phyloP scores from a whole-genome alignment of 352 stramenopile genomes.

The Globisporangium radiosum region DNA sequence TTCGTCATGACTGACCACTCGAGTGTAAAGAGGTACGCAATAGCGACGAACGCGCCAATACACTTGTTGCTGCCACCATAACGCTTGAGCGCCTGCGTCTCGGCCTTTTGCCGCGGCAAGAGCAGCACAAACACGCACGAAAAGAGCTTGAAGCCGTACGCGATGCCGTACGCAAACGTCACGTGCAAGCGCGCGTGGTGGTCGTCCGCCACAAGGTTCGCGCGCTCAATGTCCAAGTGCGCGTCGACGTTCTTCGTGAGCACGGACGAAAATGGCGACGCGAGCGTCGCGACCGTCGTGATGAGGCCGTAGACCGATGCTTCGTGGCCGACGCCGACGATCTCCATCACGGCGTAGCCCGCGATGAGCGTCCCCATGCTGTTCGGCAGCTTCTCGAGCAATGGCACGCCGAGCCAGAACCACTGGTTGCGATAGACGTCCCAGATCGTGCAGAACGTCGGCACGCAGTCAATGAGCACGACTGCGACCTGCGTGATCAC shows the following conservation, averaged over 20 bases:
- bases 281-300: conserved; percentile 33
- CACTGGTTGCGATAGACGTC: conserved; percentile 61
- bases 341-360: conserved; percentile 43
- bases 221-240: conserved; percentile 48
- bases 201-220: conserved; percentile 32
- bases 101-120: conserved; percentile 21
- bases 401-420: conserved; percentile 55
- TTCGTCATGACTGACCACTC: conserved; percentile 31
- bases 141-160: conserved; percentile 45
- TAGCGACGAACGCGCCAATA: conserved; percentile 7
- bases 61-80: conserved; percentile 16
- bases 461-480: conserved; percentile 36
- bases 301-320: conserved; percentile 40
- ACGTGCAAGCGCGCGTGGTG: conserved; percentile 36
- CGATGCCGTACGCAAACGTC: conserved; percentile 50
- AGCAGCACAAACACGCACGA: conserved; percentile 39
- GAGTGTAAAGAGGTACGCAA: conserved; percentile 17
- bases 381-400: conserved; percentile 44
- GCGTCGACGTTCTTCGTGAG: conserved; percentile 51
- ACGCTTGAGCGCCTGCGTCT: conserved; percentile 14
- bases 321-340: conserved; percentile 43
- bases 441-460: conserved; percentile 60
- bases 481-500: conserved; percentile 33
- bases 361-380: conserved; percentile 39
- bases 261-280: conserved; percentile 41